Conservation (phyloP, 2,329 filamentous ascomycete genomes). For the Fusarium compactum region DNA sequence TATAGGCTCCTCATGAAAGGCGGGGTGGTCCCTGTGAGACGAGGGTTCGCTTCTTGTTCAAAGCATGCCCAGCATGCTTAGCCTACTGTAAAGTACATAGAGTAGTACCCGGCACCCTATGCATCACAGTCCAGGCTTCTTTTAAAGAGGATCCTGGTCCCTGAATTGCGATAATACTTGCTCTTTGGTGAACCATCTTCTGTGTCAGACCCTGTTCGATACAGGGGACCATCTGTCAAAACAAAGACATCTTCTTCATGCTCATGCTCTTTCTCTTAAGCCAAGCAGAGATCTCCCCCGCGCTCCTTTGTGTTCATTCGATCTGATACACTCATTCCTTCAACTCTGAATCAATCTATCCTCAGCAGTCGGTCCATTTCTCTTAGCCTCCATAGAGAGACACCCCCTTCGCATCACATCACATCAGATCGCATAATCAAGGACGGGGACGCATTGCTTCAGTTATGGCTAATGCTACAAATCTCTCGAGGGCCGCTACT, state of each 20-base stretch:
- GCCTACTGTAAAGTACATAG: not conserved
- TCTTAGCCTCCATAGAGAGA: constrained; percentile 14
- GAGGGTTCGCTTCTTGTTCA: constrained; percentile 34
- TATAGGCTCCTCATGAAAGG: constrained; percentile 44
- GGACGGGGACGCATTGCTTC: constrained; percentile 14
- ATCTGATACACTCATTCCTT: constrained; percentile 12
- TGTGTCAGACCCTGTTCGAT: constrained; percentile 48
- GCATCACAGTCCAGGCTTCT: constrained; percentile 22
- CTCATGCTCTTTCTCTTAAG: constrained; percentile 29
- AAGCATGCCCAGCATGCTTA: constrained; percentile 10
- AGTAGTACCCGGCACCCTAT: not conserved
- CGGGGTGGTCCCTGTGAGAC: constrained; percentile 47
- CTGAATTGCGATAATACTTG: constrained; percentile 25
- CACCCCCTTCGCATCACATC: constrained; percentile 20
- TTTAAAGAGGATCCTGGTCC: constrained; percentile 40
- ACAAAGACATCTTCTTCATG: constrained; percentile 19
- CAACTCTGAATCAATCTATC: constrained; percentile 38
- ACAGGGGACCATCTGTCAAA: constrained; percentile 40
- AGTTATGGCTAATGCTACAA: constrained; percentile 40
- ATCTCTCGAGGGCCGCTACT: constrained; percentile 44
- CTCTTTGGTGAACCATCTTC: constrained; percentile 43
- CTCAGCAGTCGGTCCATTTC: constrained; percentile 21
- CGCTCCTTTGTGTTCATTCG: constrained; percentile 15
- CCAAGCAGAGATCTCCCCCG: constrained; percentile 37
- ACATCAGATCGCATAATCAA: constrained; percentile 3